A percentile compares a stretch with the other conserved stretches of the same genome.
These are phyloP conservation scores for Leccinum colubrinum DNA, from an alignment of 1,284 basidiomycete species.

Conservation along the genomic window DNA sequence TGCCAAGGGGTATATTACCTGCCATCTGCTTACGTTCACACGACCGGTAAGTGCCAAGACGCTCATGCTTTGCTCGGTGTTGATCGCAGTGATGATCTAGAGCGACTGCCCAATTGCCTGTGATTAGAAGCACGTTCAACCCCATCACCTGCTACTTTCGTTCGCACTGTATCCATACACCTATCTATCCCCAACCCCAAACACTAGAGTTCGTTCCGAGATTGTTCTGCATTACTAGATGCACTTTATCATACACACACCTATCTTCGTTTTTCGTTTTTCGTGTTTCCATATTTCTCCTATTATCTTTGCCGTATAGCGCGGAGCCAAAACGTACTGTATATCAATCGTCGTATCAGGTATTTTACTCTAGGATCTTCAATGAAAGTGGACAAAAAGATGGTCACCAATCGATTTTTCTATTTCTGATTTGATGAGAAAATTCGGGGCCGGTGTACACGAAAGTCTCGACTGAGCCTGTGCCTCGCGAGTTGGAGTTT, in stretches of 20 bases:
- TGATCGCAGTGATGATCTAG: constrained; percentile 15
- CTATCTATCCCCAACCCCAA: constrained; percentile 5
- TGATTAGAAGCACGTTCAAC: constrained; percentile 24
- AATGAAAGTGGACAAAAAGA: constrained; percentile 12
- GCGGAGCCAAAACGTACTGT: constrained; percentile 27
- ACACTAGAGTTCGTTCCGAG: constrained; percentile 24
- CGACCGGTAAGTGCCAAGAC: constrained; percentile 43
- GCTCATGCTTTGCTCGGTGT: neutral
- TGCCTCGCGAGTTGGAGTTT: neutral
- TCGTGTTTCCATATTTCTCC: constrained; percentile 10
- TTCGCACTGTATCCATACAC: constrained; percentile 27
- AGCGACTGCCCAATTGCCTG: constrained; percentile 31
- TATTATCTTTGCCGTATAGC: constrained; percentile 10
- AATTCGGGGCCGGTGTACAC: neutral
- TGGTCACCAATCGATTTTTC: neutral
- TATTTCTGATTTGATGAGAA: neutral
- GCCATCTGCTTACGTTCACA: constrained; percentile 71
- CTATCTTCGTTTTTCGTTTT: constrained; percentile 15
- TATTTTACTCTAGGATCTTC: constrained; percentile 20
- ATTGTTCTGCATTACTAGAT: constrained; percentile 15
- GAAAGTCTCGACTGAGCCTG: neutral
- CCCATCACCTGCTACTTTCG: constrained; percentile 6
- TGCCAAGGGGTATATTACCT: constrained; percentile 72
- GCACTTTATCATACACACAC: constrained; percentile 17
- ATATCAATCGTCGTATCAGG: constrained; percentile 15